Base-by-base conservation (phyloP, 208 protist genomes). In the Polymyxa betae region DNA sequence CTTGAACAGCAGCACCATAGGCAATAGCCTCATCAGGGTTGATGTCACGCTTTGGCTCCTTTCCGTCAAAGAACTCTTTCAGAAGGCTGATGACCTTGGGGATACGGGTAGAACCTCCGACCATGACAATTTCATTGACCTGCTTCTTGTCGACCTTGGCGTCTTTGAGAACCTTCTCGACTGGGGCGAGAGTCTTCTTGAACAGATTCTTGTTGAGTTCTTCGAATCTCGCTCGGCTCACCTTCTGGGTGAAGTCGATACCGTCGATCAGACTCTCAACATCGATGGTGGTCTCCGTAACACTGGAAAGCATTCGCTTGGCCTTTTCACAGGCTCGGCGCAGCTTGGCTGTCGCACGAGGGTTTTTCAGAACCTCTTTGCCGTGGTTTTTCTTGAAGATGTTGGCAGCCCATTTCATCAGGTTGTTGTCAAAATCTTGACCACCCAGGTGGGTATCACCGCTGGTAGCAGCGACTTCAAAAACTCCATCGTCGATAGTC, bases 1-100 rank as follows among this genome's bases (percentile, higher is more conserved):
- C 98, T 95, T 99, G 97, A 24, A 99, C 97, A 12, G 98, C 97
- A 0, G 98, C 98, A 93, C 98, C 98, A 93, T 97, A 98, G 38
- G 98, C 98, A 40, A 99, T 98, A 44, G 98, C 98, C 95, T 99
- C 98, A 94, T 99, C 90, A 38, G 90, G 90, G 77, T 91, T 91
- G 54, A 91, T 91, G 32, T 38, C 90, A 16, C 78, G 77, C 94
- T 95, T 96, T 44, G 96, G 96, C 92, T 98, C 96, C 94, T 98
- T 98, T 64, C 96, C 96, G 92, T 97, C 96, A 90, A 97, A 96
- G 92, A 94, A 96, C 49, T 95, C 93, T 91, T 96, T 93, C 12
- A 91, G 16, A n/a, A 91, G 90, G 72, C 95, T 90, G 91, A 98
- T 97, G 29, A 99, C 94, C 92, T 98, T 98, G 38, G 98, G 98